These are phyloP conservation scores for Funneliformis mosseae DNA, from an alignment of 192 early-diverging fungal genomes.

Conservation along the genomic window DNA sequence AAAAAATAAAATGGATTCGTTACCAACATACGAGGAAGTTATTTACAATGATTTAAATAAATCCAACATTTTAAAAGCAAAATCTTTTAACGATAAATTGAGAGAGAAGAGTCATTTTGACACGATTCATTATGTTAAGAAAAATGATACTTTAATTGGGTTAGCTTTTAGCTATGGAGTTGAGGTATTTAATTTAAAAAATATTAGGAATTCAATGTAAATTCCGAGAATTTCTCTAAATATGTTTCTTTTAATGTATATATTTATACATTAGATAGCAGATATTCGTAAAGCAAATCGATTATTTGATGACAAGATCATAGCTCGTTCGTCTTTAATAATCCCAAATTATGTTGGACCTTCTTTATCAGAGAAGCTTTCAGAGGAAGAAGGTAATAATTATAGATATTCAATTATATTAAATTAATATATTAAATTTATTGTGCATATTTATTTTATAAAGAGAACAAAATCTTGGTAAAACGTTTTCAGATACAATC, in stretches of 20 bases:
- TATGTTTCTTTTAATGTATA: background rate
- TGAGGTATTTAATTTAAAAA: slow-evolving; percentile 1
- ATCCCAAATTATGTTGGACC: slow-evolving; percentile 28
- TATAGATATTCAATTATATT: background rate
- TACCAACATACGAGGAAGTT: background rate
- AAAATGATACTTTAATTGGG: slow-evolving; percentile 25
- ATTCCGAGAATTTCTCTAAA: background rate
- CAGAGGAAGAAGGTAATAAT: slow-evolving; percentile 32
- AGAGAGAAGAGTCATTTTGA: background rate
- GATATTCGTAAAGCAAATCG: slow-evolving; percentile 24
- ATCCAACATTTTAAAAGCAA: background rate
- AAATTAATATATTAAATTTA: background rate
- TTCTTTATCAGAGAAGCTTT: slow-evolving; percentile 19
- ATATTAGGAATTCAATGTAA: background rate
- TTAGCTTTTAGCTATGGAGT: slow-evolving; percentile 28
- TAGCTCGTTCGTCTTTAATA: slow-evolving; percentile 3
- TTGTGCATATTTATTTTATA: background rate
- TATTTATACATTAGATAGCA: background rate
- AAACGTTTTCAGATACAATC: slow-evolving; percentile 30
- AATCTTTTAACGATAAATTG: background rate
- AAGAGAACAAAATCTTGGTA: slow-evolving; percentile 20
- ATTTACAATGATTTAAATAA: background rate
- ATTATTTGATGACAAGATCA: slow-evolving; percentile 26
- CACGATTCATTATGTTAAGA: slow-evolving; percentile 18
- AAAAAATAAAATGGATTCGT: background rate